Base-by-base conservation (phyloP, 1,139 yeast genomes). In the Taphrina flavorubra region DNA sequence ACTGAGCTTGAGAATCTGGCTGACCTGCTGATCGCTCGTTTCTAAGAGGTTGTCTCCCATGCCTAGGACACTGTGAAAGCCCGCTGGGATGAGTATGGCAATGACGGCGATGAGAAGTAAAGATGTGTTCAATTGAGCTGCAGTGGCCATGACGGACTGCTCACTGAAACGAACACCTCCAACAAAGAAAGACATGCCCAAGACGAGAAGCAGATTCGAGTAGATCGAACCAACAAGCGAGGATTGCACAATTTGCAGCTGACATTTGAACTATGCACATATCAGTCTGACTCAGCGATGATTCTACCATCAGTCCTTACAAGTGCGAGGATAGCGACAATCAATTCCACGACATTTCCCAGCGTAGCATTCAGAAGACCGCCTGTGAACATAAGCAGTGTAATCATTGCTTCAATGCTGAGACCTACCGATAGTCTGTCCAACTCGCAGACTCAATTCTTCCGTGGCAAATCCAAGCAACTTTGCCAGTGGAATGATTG, bases 41-140 rank as follows among this genome's bases (percentile, higher is more conserved):
- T 75, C 73, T n/a, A 81, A 79, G 71, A 91, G 81, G 6, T 94
- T 85, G 13, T 97, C 91, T 77, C 60, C 60, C 60, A 56, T 56
- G 46, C 60, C 60, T 8, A 56, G 60, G 16, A 56, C 60, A 40
- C 60, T 56, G 49, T 90, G 92, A 85, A 92, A 94, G 0, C 98
- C 97, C 6, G 99, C 98, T 3, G 99, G 99, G 71, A 94, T 87
- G 76, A 94, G 79, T 74, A 94, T 82, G 0, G 97, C 92, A 46
- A 94, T 88, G 60, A 95, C 88, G 0, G 97, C 91, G 71, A 94
- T 86, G 0, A 96, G 96, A 87, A 95, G 86, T 73, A 94, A 83
- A 1, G 97, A 90, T 40, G 94, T 86, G 98, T 94, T 94, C 20
- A 98, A 92, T 77, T 94, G 98, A 8, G 99, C 99, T 10, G 92